These are phyloP conservation scores for Dryadomyces sulphureus DNA, from an alignment of 2,329 filamentous ascomycete species.

Conservation along the genomic window DNA sequence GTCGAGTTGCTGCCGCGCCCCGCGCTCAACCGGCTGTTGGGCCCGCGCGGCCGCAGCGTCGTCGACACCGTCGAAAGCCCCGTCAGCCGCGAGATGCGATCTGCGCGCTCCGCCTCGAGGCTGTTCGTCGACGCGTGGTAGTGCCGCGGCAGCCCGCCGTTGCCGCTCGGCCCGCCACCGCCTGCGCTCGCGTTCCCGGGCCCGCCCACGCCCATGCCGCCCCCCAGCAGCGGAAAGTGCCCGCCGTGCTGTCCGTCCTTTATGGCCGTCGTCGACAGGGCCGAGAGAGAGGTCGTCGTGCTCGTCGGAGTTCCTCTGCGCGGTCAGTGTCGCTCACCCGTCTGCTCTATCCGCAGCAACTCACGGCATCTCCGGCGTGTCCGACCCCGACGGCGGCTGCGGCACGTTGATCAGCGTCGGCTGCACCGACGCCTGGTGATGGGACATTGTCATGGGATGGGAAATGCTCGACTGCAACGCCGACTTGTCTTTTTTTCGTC, in stretches of 20 bases:
- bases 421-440: conserved; percentile 13
- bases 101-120: conserved; percentile 80
- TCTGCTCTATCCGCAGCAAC: conserved; percentile 18
- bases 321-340: not conserved
- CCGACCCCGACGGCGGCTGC: conserved; percentile 65
- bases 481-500: too few species aligned
- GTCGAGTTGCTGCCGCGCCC: conserved; percentile 11
- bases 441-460: not conserved
- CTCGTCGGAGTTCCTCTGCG: conserved; percentile 81
- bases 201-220: not conserved
- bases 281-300: conserved; percentile 79
- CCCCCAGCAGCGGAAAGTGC: conserved; percentile 7
- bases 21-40: conserved; percentile 8
- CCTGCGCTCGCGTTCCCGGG: not conserved
- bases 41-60: conserved; percentile 31
- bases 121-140: conserved; percentile 52
- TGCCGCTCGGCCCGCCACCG: conserved; percentile 37
- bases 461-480: too few species aligned
- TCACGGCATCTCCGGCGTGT: conserved; percentile 84
- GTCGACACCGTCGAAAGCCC: conserved; percentile 81
- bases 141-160: conserved; percentile 22
- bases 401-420: conserved; percentile 74
- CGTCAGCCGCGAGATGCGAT: conserved; percentile 86
- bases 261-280: conserved; percentile 85
- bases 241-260: conserved; percentile 90